A percentile compares a stretch with the other conserved stretches of the same genome.
phyloP scores from a whole-genome alignment of 2,329 filamentous ascomycete species.

The Cladobotryum protrusum region DNA sequence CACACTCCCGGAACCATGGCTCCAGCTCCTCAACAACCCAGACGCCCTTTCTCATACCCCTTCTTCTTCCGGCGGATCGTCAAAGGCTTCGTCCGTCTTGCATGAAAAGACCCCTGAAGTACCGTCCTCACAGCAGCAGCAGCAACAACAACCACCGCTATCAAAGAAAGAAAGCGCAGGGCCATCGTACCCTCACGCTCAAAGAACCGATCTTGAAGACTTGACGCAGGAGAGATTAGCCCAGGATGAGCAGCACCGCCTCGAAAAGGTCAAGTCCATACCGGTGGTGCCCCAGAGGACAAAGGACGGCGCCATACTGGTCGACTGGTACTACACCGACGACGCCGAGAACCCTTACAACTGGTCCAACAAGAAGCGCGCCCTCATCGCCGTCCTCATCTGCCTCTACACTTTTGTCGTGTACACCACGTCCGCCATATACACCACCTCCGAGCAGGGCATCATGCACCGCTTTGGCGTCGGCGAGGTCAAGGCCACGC shows the following conservation, averaged over 20 bases:
- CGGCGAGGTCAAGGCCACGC: slow-evolving; percentile 42
- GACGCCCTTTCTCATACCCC: slow-evolving; percentile 16
- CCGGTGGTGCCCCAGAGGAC: slow-evolving; percentile 44
- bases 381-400: slow-evolving; percentile 37
- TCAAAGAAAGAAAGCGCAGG: slow-evolving; percentile 16
- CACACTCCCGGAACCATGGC: slow-evolving; percentile 38
- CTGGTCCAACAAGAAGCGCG: slow-evolving; percentile 41
- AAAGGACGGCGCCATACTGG: slow-evolving; percentile 44
- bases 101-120: background rate
- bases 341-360: slow-evolving; percentile 52
- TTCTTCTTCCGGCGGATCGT: background rate
- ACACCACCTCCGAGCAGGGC: slow-evolving; percentile 39
- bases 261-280: slow-evolving; percentile 41
- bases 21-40: slow-evolving; percentile 28
- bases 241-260: slow-evolving; percentile 25
- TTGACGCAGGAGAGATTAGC: slow-evolving; percentile 8
- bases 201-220: background rate
- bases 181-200: background rate
- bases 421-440: slow-evolving; percentile 44
- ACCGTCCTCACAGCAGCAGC: slow-evolving; percentile 9
- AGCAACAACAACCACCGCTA: slow-evolving; percentile 17
- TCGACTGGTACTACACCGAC: slow-evolving; percentile 50
- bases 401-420: slow-evolving; percentile 56
- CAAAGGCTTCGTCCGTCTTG: no score
- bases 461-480: slow-evolving; percentile 50